Conservation (phyloP, 768 basidiomycete genomes). For the Hypsizygus marmoreus region DNA sequence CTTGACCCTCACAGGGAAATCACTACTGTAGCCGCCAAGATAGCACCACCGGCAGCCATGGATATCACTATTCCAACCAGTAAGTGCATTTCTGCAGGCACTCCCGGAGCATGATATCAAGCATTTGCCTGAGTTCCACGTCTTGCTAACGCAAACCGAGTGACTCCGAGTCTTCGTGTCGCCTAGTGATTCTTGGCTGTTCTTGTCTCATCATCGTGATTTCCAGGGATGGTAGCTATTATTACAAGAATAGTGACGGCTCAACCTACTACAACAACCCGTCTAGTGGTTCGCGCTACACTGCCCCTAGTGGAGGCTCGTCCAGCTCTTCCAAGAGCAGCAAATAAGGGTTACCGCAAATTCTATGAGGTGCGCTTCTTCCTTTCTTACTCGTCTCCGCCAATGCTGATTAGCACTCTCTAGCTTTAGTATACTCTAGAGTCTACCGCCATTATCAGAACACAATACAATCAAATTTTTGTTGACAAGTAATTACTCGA, state of each 20-base stretch:
- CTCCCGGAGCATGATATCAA: too few species aligned
- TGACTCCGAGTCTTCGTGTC: neutral
- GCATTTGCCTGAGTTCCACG: too few species aligned
- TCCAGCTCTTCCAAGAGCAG: too few species aligned
- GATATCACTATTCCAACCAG: conserved; percentile 68
- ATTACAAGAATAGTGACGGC: conserved; percentile 61
- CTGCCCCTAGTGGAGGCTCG: conserved; percentile 39
- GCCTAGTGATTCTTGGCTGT: neutral
- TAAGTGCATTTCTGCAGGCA: conserved; percentile 31
- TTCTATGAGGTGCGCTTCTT: too few species aligned
- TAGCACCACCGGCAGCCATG: conserved; percentile 34
- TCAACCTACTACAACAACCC: conserved; percentile 63
- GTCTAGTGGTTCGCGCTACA: conserved; percentile 49
- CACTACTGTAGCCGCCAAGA: conserved; percentile 59
- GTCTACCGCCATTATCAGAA: too few species aligned
- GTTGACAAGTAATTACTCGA: too few species aligned
- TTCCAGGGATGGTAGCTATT: conserved; percentile 56
- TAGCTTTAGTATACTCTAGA: too few species aligned
- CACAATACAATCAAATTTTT: too few species aligned
- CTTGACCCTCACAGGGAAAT: conserved; percentile 50
- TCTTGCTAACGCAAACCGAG: too few species aligned
- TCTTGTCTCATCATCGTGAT: conserved; percentile 5
- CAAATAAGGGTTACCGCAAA: too few species aligned
- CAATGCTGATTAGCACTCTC: too few species aligned
- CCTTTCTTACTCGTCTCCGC: too few species aligned